Evolutionary conservation across 2,329 filamentous ascomycete species (phyloP).

Genomic region (Exophiala alcalophila): DNA sequence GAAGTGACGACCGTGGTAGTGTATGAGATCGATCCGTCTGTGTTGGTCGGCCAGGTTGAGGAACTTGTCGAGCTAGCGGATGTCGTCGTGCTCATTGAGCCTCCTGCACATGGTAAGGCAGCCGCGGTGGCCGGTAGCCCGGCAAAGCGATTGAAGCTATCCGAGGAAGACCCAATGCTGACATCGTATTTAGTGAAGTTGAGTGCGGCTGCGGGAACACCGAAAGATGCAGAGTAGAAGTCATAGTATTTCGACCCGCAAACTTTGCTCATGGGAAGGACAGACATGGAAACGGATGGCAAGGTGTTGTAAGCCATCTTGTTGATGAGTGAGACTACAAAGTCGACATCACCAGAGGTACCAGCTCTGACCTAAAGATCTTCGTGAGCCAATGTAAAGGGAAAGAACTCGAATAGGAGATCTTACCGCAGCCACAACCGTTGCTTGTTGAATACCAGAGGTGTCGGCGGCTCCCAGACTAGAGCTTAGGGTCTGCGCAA

Average conservation of each 20-base stretch:
- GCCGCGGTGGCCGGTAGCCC: background rate
- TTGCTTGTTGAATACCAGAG: conserved; percentile 3
- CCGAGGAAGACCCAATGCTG: background rate
- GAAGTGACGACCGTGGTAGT: conserved; percentile 8
- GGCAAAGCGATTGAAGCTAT: conserved; percentile 18
- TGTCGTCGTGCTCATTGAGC: background rate
- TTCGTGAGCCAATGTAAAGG: too few species aligned
- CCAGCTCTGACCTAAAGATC: background rate
- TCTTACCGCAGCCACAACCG: conserved; percentile 20
- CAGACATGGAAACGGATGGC: conserved; percentile 9
- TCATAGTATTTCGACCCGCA: conserved; percentile 17
- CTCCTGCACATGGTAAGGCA: background rate
- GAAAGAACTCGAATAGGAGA: too few species aligned
- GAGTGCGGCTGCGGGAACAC: conserved; percentile 7
- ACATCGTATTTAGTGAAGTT: conserved; percentile 23
- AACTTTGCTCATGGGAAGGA: conserved; percentile 11
- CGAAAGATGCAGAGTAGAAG: conserved; percentile 11
- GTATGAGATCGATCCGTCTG: too few species aligned
- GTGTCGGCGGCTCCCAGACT: conserved; percentile 7
- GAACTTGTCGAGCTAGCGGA: background rate
- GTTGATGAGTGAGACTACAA: conserved; percentile 12
- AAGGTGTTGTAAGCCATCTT: conserved; percentile 14
- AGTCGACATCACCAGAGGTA: conserved; percentile 2
- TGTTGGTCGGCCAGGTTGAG: background rate
- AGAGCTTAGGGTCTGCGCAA: conserved; percentile 17